Evolutionary conservation across 2,329 filamentous ascomycete species (phyloP).

Genomic region (Cladosporium sp.): DNA sequence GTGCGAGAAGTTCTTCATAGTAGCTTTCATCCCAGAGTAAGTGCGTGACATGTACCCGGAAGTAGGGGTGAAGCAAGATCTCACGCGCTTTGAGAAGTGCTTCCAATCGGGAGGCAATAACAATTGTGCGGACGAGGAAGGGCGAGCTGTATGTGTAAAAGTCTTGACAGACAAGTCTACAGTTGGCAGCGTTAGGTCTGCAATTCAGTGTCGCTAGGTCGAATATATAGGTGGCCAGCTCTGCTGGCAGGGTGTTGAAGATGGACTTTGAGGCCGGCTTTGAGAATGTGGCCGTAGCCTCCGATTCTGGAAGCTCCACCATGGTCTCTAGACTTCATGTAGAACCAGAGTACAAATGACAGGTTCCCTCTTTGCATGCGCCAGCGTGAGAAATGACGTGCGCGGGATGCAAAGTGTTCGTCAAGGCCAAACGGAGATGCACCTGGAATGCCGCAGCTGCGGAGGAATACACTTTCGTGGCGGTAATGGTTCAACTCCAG

Average conservation of each 20-base stretch:
- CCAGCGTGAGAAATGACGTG: too few species aligned
- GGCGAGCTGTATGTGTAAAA: background rate
- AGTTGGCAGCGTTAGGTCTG: background rate
- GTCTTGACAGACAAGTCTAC: background rate
- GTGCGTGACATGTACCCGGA: background rate
- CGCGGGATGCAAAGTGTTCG: too few species aligned
- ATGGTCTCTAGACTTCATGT: too few species aligned
- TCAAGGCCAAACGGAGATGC: too few species aligned
- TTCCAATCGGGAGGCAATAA: background rate
- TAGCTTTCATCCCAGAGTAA: background rate
- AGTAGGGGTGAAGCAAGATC: background rate
- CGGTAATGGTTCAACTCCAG: too few species aligned
- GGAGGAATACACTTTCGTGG: too few species aligned
- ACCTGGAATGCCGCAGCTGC: too few species aligned
- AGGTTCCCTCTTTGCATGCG: too few species aligned
- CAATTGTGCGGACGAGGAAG: background rate
- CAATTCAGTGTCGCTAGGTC: background rate
- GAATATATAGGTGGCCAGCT: background rate
- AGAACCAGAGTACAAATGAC: too few species aligned
- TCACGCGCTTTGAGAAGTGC: background rate
- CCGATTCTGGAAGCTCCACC: too few species aligned
- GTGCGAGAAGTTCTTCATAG: background rate
- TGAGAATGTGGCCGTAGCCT: background rate
- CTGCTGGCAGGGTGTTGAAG: background rate
- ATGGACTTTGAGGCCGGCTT: background rate